Base-by-base conservation (phyloP, 257 asterid genomes). In the Leptodermis oblonga region DNA sequence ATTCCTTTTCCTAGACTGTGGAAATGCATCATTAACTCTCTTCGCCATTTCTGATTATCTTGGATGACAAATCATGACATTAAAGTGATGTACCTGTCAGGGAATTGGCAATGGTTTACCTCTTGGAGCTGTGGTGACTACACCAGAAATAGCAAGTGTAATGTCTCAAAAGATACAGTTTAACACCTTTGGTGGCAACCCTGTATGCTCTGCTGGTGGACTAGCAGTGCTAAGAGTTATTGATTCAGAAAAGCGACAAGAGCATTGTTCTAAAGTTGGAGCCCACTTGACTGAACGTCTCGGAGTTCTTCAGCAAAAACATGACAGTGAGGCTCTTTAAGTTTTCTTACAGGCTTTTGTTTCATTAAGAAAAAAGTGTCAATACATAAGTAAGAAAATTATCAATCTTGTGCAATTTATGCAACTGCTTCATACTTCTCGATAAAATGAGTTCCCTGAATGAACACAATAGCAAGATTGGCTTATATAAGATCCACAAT, bases 141-240 rank as follows among this genome's bases (percentile, higher is more conserved):
- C 97, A 14, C 97, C 96, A 0, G 96, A 93, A 83, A 90, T 93
- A 69, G 99, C 99, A 3, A 90, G 90, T 36, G 96, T 86, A 36
- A 34, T 93, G 87, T 62, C 99, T 68, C 96, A 90, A 74, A 93
- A 90, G 76, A 89, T 87, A 70, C 99, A 87, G 54, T 93, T 93
- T 72, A 93, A 93, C 71, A 93, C 99, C 43, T 93, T 86, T 68
- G 99, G 99, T 13, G 99, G 99, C 53, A 93, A 93, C 77, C 99
- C 99, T 8, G 97, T 93, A 17, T 93, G 99, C 82, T 93, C 97
- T 15, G 97, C 97, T 60, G 97, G 99, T 74, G 99, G 99, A 26
- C 88, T 81, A 62, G 96, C 94, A 0, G 99, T 93, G 49, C 96
- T 93, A 61, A 86, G 73, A 22, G 97, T 90, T 76, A 79, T 93